Conservation (phyloP, 1,284 basidiomycete genomes). For the Cerrena zonata region DNA sequence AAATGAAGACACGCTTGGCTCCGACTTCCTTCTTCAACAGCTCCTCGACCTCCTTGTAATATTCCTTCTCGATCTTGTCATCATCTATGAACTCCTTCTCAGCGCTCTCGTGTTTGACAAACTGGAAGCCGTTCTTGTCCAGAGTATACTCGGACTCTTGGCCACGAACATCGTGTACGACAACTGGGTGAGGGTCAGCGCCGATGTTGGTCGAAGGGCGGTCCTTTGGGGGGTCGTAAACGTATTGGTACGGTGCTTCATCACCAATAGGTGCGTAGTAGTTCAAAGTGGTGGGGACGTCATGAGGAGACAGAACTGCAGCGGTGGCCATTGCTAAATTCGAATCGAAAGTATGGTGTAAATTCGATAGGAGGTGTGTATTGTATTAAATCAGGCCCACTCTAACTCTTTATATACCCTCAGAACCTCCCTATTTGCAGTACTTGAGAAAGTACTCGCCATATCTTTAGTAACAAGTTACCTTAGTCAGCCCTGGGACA, state of each 20-base stretch:
- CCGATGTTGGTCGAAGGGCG: conserved; percentile 22
- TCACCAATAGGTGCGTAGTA: conserved; percentile 24
- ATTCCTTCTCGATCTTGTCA: conserved; percentile 29
- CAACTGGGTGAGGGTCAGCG: conserved; percentile 19
- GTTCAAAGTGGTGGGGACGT: conserved; percentile 28
- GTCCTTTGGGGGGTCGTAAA: conserved; percentile 20
- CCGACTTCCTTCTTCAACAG: conserved; percentile 38
- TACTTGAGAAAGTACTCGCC: neutral
- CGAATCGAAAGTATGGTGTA: neutral
- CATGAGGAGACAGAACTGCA: conserved; percentile 24
- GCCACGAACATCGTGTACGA: conserved; percentile 29
- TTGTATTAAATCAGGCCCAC: neutral
- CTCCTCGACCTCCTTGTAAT: conserved; percentile 40
- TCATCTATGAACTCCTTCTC: conserved; percentile 42
- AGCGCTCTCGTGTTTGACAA: conserved; percentile 27
- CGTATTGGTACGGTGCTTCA: conserved; percentile 23
- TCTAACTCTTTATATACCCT: neutral
- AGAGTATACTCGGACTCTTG: conserved; percentile 28
- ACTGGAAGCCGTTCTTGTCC: conserved; percentile 40
- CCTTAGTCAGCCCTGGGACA: neutral
- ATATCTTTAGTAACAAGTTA: neutral
- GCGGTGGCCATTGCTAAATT: conserved; percentile 23
- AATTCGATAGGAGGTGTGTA: neutral
- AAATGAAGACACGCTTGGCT: conserved; percentile 38
- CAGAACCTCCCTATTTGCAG: neutral